Percentiles rank a stretch among this genome's conserved stretches.
Evolutionary conservation across 306 rosid genomes (phyloP).

Genomic region (Vicia sativa): DNA sequence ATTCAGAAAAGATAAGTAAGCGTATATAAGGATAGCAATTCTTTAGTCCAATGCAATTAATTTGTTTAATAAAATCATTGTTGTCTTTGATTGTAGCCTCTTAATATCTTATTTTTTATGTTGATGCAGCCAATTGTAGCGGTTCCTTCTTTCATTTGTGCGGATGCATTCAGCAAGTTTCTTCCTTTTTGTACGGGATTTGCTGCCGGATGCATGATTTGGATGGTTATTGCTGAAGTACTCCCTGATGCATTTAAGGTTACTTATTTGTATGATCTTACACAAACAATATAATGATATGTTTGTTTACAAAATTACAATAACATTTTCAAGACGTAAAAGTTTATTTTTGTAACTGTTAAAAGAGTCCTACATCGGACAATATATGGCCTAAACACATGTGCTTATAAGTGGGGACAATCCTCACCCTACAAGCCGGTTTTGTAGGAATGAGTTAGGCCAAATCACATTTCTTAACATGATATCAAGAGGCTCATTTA

Average conservation of each 20-base stretch:
- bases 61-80: slow-evolving; percentile 18
- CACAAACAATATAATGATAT: slow-evolving; percentile 13
- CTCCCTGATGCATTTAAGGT: slow-evolving; percentile 99
- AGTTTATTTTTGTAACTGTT: slow-evolving; percentile 6
- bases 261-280: slow-evolving; percentile 29
- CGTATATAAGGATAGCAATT: slow-evolving; percentile 10
- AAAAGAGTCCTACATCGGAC: no score
- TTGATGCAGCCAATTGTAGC: slow-evolving; percentile 94
- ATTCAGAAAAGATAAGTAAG: slow-evolving; percentile 13
- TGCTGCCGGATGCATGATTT: slow-evolving; percentile 99
- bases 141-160: slow-evolving; percentile 96
- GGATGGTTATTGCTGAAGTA: slow-evolving; percentile 99
- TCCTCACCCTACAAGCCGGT: no score
- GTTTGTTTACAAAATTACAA: background rate
- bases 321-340: slow-evolving; percentile 1
- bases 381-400: no score
- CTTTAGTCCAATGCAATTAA: slow-evolving; percentile 12
- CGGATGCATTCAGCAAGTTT: slow-evolving; percentile 93
- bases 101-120: slow-evolving; percentile 22
- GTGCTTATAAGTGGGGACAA: no score
- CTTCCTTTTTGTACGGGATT: slow-evolving; percentile 98
- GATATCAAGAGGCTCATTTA: no score
- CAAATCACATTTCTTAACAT: no score
- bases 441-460: no score
- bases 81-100: slow-evolving; percentile 26